These are phyloP conservation scores for Ganoderma sp. DNA, from an alignment of 1,284 basidiomycete species.

Conservation along the genomic window DNA sequence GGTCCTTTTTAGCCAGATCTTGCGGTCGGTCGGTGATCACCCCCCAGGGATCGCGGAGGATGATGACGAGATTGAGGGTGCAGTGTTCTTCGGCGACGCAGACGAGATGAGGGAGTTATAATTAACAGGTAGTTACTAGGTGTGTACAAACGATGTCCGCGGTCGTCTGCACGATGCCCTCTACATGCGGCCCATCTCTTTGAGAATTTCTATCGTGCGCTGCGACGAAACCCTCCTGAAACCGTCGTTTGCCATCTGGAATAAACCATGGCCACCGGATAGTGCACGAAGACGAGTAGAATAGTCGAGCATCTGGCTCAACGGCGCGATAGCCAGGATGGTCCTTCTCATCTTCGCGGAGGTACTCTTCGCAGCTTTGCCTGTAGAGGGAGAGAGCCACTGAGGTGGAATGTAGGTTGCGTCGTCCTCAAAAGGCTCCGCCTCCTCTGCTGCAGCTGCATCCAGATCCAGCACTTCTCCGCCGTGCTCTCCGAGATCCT, in stretches of 20 bases:
- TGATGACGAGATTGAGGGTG: conserved; percentile 76
- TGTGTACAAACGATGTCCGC: neutral
- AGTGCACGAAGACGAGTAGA: conserved; percentile 78
- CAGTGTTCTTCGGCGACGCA: conserved; percentile 78
- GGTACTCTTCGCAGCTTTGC: conserved; percentile 42
- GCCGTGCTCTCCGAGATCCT: conserved; percentile 76
- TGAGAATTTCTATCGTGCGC: conserved; percentile 71
- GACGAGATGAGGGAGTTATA: conserved; percentile 70
- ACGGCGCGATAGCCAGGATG: conserved; percentile 74
- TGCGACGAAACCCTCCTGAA: conserved; percentile 68
- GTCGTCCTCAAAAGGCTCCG: conserved; percentile 57
- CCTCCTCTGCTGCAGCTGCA: conserved; percentile 52
- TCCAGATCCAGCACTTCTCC: conserved; percentile 75
- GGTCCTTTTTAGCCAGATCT: conserved; percentile 75
- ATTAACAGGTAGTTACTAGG: conserved; percentile 30
- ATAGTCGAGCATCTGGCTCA: conserved; percentile 83
- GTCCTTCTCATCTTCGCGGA: conserved; percentile 56
- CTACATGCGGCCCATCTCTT: conserved; percentile 72
- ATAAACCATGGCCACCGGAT: conserved; percentile 81
- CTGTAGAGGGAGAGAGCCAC: conserved; percentile 72
- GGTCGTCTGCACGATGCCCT: neutral
- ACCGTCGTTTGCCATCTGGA: conserved; percentile 80
- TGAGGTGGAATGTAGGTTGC: conserved; percentile 77
- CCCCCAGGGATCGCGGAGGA: conserved; percentile 64
- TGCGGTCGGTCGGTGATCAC: conserved; percentile 61